Evolutionary conservation across 345 rosid species (phyloP).

Genomic region (Crucihimalaya himalaica): DNA sequence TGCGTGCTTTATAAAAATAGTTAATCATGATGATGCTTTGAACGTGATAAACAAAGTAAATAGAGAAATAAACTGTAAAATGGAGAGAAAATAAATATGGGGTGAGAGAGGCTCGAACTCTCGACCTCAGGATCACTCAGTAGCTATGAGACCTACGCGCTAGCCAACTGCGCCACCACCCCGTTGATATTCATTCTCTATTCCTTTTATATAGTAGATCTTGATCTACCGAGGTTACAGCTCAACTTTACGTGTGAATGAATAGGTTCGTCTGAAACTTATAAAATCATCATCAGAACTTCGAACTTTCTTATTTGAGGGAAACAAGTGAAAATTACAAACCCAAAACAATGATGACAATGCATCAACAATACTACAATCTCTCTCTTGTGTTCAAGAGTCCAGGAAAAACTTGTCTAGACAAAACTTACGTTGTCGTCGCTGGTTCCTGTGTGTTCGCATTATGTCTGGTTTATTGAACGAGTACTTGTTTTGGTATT

Average conservation of each 20-base stretch:
- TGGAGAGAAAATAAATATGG: conserved; percentile 31
- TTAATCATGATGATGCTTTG: conserved; percentile 10
- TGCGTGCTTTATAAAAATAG: neutral
- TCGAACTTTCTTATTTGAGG: neutral
- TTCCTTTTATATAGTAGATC: neutral
- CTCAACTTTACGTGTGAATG: neutral
- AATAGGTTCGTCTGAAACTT: neutral
- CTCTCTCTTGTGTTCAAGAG: conserved; percentile 12
- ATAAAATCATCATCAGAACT: neutral
- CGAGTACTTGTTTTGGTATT: conserved; percentile 33
- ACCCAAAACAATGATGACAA: conserved; percentile 31
- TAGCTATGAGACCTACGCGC: conserved; percentile 97
- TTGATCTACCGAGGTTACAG: no score
- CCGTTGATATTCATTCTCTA: conserved; percentile 14
- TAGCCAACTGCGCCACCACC: conserved; percentile 99
- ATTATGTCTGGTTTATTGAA: conserved; percentile 24
- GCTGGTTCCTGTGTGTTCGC: conserved; percentile 17
- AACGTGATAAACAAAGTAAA: neutral
- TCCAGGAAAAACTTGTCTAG: neutral
- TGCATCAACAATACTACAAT: conserved; percentile 16
- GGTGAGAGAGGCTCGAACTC: conserved; percentile 96
- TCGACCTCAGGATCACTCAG: conserved; percentile 92
- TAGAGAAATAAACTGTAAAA: neutral
- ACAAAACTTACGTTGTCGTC: neutral
- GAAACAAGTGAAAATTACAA: conserved; percentile 21